phyloP scores from a whole-genome alignment of 2,329 filamentous ascomycete species.

The Pseudogymnoascus sp. region DNA sequence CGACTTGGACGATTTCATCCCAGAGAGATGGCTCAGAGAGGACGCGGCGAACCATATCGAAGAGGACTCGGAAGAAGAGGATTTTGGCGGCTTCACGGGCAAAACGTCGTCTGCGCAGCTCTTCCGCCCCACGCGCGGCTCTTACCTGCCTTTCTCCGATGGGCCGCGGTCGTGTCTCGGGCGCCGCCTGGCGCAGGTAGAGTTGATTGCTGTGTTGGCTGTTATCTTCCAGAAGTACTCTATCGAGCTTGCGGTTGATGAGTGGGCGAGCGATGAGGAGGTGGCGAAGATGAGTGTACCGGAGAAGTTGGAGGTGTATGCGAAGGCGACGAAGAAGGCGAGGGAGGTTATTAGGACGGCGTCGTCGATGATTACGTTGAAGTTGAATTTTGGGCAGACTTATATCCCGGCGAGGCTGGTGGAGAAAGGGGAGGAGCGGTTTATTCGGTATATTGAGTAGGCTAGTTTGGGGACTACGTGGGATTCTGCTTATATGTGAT shows the following conservation, averaged over 20 bases:
- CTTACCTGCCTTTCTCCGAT: constrained; percentile 51
- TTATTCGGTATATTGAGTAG: constrained; percentile 35
- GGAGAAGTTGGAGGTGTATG: constrained; percentile 46
- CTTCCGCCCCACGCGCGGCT: constrained; percentile 42
- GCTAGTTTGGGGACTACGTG: background rate
- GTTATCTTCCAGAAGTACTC: constrained; percentile 47
- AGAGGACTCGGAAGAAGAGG: constrained; percentile 27
- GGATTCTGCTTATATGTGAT: background rate
- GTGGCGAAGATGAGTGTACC: constrained; percentile 40
- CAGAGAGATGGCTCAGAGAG: constrained; percentile 59
- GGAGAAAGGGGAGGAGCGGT: constrained; percentile 60
- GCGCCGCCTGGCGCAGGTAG: constrained; percentile 49
- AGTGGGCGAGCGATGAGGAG: constrained; percentile 46
- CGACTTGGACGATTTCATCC: constrained; percentile 60
- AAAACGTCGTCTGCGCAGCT: constrained; percentile 49
- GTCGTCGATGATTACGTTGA: constrained; percentile 60
- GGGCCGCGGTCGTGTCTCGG: constrained; percentile 50
- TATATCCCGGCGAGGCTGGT: constrained; percentile 57
- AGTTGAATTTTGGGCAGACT: constrained; percentile 50
- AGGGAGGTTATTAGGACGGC: constrained; percentile 45
- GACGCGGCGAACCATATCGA: constrained; percentile 20
- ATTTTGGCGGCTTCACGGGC: constrained; percentile 49
- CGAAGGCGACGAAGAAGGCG: constrained; percentile 48
- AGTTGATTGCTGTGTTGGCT: constrained; percentile 46
- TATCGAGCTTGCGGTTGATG: constrained; percentile 52